Conservation (phyloP, 176 grass and related monocot species). For the Chloris gayana region DNA sequence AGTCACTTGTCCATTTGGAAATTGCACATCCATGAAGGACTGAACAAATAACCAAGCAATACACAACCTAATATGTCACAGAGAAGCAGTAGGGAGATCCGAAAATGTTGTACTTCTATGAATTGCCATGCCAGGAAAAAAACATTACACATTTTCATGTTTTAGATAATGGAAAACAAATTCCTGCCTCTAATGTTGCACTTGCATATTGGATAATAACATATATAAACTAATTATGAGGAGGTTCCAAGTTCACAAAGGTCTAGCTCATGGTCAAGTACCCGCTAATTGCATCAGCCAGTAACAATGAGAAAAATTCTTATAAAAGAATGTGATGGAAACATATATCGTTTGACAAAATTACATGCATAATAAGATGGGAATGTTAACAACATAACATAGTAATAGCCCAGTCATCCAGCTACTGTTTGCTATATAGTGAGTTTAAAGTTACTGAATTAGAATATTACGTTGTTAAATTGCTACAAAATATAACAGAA, state of each 20-base stretch:
- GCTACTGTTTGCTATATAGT: constrained; percentile 2
- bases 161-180: too few relatives aligned
- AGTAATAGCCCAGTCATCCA: not conserved
- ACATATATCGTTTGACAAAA: constrained; percentile 15
- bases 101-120: not conserved
- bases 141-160: not conserved
- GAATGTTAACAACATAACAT: constrained; percentile 3
- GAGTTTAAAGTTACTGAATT: not conserved
- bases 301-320: not conserved
- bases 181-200: too few relatives aligned
- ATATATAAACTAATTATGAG: not conserved
- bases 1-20: constrained; percentile 87
- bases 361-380: not conserved
- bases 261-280: not conserved
- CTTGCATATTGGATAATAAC: not conserved
- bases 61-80: not conserved
- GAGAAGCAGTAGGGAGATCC: not conserved
- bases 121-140: not conserved
- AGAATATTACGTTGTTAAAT: not conserved
- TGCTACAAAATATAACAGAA: not conserved
- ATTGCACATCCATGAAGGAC: constrained; percentile 97
- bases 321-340: not conserved
- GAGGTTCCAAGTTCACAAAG: not conserved
- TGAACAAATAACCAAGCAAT: constrained; percentile 45
- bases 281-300: not conserved